Evolutionary conservation across 306 rosid species (phyloP).

Genomic region (Rosa multiflora): DNA sequence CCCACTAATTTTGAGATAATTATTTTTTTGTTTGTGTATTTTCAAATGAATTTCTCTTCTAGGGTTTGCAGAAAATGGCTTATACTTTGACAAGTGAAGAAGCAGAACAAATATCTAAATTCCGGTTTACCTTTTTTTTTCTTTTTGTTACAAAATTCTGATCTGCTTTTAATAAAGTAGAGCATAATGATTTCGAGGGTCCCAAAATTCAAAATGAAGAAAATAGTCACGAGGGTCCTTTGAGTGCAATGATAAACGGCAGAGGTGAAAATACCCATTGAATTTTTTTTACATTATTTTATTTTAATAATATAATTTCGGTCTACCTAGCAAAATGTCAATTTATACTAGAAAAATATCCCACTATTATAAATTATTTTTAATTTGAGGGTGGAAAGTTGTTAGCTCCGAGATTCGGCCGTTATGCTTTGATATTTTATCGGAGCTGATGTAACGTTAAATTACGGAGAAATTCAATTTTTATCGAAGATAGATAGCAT

Average conservation of each 20-base stretch:
- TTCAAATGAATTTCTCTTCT: not conserved
- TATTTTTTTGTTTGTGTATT: not conserved
- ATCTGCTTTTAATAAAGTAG: constrained; percentile 1
- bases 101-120: not conserved
- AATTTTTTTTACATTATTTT: not conserved
- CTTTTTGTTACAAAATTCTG: not conserved
- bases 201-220: not conserved
- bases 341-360: not conserved
- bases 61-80: not conserved
- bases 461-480: not conserved
- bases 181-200: not conserved
- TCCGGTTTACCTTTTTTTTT: not conserved
- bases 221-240: constrained; percentile 4
- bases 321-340: not conserved
- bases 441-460: not conserved
- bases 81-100: not conserved
- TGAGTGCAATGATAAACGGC: not conserved
- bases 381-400: not conserved
- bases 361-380: too few species aligned
- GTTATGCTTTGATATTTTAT: not conserved
- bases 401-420: not conserved
- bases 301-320: not conserved
- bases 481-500: not conserved
- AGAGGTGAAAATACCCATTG: not conserved
- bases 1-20: not conserved